These are phyloP conservation scores for Phytopythium kandeliae DNA, from an alignment of 352 stramenopile species.

Conservation along the genomic window DNA sequence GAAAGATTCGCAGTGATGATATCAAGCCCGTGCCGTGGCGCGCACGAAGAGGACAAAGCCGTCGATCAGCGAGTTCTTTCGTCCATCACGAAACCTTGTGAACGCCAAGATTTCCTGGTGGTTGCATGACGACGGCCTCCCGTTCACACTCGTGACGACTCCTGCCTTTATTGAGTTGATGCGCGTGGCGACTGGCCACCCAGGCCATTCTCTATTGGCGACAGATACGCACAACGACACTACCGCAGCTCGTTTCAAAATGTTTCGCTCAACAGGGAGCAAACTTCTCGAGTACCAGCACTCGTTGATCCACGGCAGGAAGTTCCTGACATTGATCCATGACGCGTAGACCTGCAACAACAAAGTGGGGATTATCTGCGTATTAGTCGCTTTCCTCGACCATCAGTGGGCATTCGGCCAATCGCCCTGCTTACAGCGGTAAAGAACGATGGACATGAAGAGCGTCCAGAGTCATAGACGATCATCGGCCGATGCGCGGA, in stretches of 20 bases:
- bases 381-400: slow-evolving; percentile 1
- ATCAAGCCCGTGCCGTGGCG: no score
- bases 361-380: not conserved
- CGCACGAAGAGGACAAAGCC: not conserved
- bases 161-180: not conserved
- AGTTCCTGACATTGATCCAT: not conserved
- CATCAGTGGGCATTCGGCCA: slow-evolving; percentile 1
- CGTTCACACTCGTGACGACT: not conserved
- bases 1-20: no score
- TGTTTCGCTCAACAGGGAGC: not conserved
- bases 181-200: not conserved
- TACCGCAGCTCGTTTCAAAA: not conserved
- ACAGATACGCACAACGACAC: not conserved
- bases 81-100: not conserved
- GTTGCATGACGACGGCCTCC: not conserved
- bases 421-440: not conserved
- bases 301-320: no score
- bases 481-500: not conserved
- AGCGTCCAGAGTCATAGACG: not conserved
- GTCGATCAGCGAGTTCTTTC: not conserved
- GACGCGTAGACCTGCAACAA: slow-evolving; percentile 1
- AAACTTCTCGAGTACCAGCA: not conserved
- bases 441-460: slow-evolving; percentile 1
- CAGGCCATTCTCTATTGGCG: not conserved
- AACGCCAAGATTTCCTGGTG: not conserved